Evolutionary conservation across 2,329 filamentous ascomycete genomes (phyloP).

Genomic region (Claviceps lovelessii): DNA sequence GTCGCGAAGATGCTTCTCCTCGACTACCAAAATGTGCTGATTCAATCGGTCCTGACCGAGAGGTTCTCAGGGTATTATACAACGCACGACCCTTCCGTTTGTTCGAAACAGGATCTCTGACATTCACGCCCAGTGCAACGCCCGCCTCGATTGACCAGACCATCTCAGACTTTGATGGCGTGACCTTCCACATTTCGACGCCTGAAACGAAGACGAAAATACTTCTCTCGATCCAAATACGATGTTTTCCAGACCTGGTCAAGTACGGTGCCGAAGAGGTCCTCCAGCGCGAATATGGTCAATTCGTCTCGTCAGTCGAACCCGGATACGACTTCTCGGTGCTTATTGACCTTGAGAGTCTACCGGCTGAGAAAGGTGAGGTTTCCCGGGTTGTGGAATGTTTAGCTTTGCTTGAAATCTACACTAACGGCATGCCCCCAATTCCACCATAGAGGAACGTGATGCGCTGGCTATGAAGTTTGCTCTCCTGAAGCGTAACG

Average conservation of each 20-base stretch:
- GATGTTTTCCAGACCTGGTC: slow-evolving; percentile 86
- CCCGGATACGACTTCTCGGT: slow-evolving; percentile 93
- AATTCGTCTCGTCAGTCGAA: slow-evolving; percentile 78
- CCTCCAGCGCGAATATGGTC: slow-evolving; percentile 84
- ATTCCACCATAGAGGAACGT: slow-evolving; percentile 48
- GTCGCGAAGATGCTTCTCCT: slow-evolving; percentile 64
- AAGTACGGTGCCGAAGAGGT: slow-evolving; percentile 87
- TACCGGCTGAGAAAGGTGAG: slow-evolving; percentile 64
- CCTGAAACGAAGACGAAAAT: slow-evolving; percentile 90
- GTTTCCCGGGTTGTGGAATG: too few species aligned
- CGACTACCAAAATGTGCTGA: slow-evolving; percentile 97
- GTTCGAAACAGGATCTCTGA: slow-evolving; percentile 14
- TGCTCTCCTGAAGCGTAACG: slow-evolving; percentile 89
- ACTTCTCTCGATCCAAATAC: slow-evolving; percentile 82
- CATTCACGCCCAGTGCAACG: slow-evolving; percentile 48
- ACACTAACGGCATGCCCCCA: neutral
- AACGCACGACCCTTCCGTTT: neutral
- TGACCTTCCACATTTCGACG: slow-evolving; percentile 96
- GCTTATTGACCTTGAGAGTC: slow-evolving; percentile 70
- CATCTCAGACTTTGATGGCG: slow-evolving; percentile 96
- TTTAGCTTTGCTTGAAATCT: neutral
- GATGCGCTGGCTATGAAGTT: slow-evolving; percentile 80
- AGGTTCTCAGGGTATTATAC: slow-evolving; percentile 64
- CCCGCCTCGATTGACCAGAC: slow-evolving; percentile 91
- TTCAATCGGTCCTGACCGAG: slow-evolving; percentile 91